These are phyloP conservation scores for Venturia oleaginea DNA, from an alignment of 2,329 filamentous ascomycete species.

Conservation along the genomic window DNA sequence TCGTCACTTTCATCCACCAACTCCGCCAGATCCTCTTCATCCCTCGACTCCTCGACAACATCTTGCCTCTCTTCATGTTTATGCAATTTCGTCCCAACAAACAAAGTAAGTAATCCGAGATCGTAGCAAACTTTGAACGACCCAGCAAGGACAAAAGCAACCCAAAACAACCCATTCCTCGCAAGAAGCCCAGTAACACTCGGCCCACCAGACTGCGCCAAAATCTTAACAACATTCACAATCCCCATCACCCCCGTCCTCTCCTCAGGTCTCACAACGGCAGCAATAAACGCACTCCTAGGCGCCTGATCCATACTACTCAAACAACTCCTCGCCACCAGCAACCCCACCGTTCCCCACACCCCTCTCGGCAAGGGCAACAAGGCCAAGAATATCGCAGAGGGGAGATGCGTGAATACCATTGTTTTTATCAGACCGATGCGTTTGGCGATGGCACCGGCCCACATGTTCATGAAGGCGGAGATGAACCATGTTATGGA, in stretches of 20 bases:
- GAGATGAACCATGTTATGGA: slow-evolving; percentile 37
- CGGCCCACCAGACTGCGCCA: slow-evolving; percentile 43
- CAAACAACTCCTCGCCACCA: slow-evolving; percentile 51
- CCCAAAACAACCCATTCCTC: slow-evolving; percentile 26
- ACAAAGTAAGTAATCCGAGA: slow-evolving; percentile 7
- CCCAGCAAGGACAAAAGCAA: slow-evolving; percentile 31
- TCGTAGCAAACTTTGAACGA: slow-evolving; percentile 29
- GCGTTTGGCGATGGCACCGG: slow-evolving; percentile 56
- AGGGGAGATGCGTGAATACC: slow-evolving; percentile 42
- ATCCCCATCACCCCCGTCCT: slow-evolving; percentile 64
- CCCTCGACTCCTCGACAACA: neutral
- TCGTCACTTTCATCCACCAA: neutral
- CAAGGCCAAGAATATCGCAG: slow-evolving; percentile 44
- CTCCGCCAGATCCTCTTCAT: neutral
- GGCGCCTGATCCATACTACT: slow-evolving; percentile 65
- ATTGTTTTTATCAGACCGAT: slow-evolving; percentile 43
- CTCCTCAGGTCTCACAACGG: slow-evolving; percentile 55
- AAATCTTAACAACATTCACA: slow-evolving; percentile 50
- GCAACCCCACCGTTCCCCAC: slow-evolving; percentile 43
- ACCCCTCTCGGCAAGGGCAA: slow-evolving; percentile 48
- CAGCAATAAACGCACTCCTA: slow-evolving; percentile 56
- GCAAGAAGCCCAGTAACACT: slow-evolving; percentile 28
- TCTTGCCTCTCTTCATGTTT: neutral
- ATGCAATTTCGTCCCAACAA: slow-evolving; percentile 7
- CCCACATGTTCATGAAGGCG: slow-evolving; percentile 38